Evolutionary conservation across 163 green algal genomes (phyloP).

Genomic region (Chloromonas sp.): DNA sequence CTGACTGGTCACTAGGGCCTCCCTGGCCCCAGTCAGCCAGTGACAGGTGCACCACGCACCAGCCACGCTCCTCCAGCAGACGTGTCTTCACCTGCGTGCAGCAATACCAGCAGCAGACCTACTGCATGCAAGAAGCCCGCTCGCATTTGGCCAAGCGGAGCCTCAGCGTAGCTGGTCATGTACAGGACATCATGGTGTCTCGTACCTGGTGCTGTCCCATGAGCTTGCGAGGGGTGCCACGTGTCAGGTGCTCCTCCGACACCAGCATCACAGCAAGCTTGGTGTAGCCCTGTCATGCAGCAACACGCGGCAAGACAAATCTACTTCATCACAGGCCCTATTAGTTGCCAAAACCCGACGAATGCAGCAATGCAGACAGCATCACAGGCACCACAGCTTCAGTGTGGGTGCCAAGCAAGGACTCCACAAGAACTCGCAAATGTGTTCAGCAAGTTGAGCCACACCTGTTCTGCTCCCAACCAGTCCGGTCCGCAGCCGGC

Average conservation of each 20-base stretch:
- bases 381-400: too few species aligned
- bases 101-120: not conserved
- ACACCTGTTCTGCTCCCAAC: constrained; percentile 5
- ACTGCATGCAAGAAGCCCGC: not conserved
- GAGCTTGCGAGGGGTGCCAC: not conserved
- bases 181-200: too few species aligned
- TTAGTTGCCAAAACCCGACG: too few species aligned
- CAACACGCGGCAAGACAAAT: not conserved
- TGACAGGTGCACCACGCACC: constrained; percentile 21
- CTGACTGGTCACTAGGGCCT: too few species aligned
- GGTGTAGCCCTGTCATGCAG: not conserved
- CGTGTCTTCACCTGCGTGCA: not conserved
- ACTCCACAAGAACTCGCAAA: not conserved
- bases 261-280: constrained; percentile 1
- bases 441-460: not conserved
- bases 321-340: not conserved
- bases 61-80: constrained; percentile 15
- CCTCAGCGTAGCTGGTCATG: too few species aligned
- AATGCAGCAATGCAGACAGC: too few species aligned
- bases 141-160: too few species aligned
- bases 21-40: constrained; percentile 2
- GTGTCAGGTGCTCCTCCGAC: constrained; percentile 8
- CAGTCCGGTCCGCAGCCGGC: not conserved
- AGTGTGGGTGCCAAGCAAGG: not conserved
- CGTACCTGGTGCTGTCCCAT: not conserved